Conservation (phyloP, 345 rosid species). For the Gossypium thurberi region DNA sequence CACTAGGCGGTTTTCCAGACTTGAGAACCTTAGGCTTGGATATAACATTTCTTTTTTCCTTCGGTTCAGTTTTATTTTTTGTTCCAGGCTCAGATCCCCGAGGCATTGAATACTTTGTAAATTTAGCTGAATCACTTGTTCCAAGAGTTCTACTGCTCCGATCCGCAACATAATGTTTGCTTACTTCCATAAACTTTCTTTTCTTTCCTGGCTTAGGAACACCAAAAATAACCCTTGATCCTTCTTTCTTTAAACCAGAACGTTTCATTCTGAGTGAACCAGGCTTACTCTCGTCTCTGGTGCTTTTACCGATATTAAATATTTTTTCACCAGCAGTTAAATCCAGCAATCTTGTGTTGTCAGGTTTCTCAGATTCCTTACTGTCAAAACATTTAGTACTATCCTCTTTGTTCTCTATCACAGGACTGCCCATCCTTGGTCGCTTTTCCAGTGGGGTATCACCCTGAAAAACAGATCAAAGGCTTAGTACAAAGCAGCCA, state of each 20-base stretch:
- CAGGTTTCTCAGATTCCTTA: slow-evolving; percentile 35
- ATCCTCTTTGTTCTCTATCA: slow-evolving; percentile 36
- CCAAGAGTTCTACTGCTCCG: slow-evolving; percentile 35
- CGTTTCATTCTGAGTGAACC: slow-evolving; percentile 54
- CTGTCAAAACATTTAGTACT: slow-evolving; percentile 32
- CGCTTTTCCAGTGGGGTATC: slow-evolving; percentile 85
- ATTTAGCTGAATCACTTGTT: slow-evolving; percentile 52
- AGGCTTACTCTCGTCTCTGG: slow-evolving; percentile 39
- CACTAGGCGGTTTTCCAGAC: slow-evolving; percentile 48
- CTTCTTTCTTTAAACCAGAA: slow-evolving; percentile 78
- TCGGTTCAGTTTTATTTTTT: slow-evolving; percentile 46
- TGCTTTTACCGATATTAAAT: slow-evolving; percentile 68
- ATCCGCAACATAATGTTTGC: slow-evolving; percentile 78
- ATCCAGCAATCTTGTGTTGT: slow-evolving; percentile 42
- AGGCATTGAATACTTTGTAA: slow-evolving; percentile 56
- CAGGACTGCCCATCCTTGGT: slow-evolving; percentile 40
- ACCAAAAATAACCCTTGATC: slow-evolving; percentile 71
- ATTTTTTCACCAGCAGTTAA: slow-evolving; percentile 47
- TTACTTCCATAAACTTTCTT: slow-evolving; percentile 96
- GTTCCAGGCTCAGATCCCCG: slow-evolving; percentile 58
- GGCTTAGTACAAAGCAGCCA: slow-evolving; percentile 8
- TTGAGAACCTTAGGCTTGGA: slow-evolving; percentile 51
- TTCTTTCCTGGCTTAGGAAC: slow-evolving; percentile 98
- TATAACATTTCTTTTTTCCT: slow-evolving; percentile 46
- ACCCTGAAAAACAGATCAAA: slow-evolving; percentile 48